Base-by-base conservation (phyloP, 148 eudicot genomes). In the Vaccinium corymbosum region DNA sequence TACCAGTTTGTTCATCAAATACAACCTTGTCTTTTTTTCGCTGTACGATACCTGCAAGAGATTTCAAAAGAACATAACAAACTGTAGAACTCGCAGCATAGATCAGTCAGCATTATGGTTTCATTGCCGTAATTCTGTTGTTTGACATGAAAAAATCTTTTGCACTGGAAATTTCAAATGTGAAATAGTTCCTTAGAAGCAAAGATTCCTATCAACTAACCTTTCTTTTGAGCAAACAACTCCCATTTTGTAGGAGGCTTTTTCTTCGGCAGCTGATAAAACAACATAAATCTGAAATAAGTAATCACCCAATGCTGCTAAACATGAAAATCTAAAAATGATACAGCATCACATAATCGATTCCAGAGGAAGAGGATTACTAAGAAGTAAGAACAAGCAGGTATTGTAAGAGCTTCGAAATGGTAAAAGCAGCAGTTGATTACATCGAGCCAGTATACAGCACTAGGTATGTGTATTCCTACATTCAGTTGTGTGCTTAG, bases 161-260 rank as follows among this genome's bases (percentile, higher is more conserved):
- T 66, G 52, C 1, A 14, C n/a, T n/a, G 46, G 19, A 32, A 19
- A 16, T 35, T 27, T 27, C 15, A 64, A 78, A 17, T 16, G 51
- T 16, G 15, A 56, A 27, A 3, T n/a, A 29, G 75, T 55, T n/a
- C 25, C 19, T 19, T 73, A 17, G 51, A n/a, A 81, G 55, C 55
- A 38, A 57, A 85, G 14, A 20, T 79, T 62, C n/a, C 66, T 20
- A 76, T 57, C 10, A n/a, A 46, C 90, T 78, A 74, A 94, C 98
- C 98, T 88, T 94, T 95, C 90, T 90, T 92, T 83, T 95, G 81
- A 17, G 98, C 98, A 91, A 95, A 95, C 76, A n/a, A 2, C 79
- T 95, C 98, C 98, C 98, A 95, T 88, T 88, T 91, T 50, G 98
- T 95, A 49, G 93, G 94, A 68, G 97, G 98, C 88, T 84, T 90